Conservation (phyloP, 192 early-diverging fungal genomes). For the Coemansia sp. region DNA sequence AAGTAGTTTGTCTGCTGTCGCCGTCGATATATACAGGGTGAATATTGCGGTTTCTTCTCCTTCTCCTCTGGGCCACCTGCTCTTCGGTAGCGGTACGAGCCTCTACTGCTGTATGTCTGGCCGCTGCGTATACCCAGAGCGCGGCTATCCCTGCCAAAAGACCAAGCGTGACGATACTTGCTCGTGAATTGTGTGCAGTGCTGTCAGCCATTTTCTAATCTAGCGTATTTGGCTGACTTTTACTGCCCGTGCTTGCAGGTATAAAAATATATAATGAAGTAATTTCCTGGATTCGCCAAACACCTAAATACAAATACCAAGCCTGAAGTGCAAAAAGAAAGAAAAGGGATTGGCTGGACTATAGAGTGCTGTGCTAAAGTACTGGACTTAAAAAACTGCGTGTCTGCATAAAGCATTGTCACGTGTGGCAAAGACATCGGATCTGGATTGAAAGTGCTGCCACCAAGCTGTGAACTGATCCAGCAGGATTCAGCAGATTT, state of each 20-base stretch:
- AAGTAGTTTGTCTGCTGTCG: conserved; percentile 1
- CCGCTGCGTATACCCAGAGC: conserved; percentile 43
- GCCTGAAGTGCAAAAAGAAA: not conserved
- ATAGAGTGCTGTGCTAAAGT: no score
- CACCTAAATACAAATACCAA: not conserved
- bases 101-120: conserved; percentile 4
- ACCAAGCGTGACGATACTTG: conserved; percentile 39
- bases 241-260: not conserved
- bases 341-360: not conserved
- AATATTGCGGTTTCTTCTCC: conserved; percentile 11
- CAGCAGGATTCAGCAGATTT: no score
- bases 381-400: no score
- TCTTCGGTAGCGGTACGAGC: not conserved
- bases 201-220: not conserved
- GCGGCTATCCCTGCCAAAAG: conserved; percentile 41
- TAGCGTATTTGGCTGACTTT: not conserved
- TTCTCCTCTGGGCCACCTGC: conserved; percentile 16
- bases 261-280: not conserved
- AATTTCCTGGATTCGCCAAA: not conserved
- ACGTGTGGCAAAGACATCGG: no score
- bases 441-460: no score
- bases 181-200: conserved; percentile 19
- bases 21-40: not conserved
- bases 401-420: no score
- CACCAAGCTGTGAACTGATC: no score